Conservation (phyloP, 2,329 filamentous ascomycete species). For the Cryphonectria parasitica region DNA sequence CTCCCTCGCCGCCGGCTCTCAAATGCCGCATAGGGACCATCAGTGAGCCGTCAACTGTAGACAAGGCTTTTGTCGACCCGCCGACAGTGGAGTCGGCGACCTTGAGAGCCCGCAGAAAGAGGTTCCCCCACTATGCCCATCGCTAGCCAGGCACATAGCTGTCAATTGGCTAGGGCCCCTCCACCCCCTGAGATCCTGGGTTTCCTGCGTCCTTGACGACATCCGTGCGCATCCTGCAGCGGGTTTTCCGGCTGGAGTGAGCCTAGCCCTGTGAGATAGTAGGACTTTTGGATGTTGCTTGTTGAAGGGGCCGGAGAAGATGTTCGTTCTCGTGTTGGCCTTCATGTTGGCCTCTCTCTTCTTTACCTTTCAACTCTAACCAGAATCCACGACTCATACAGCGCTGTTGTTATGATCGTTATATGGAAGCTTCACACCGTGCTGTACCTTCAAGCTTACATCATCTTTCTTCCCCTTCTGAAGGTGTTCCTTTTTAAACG, state of each 20-base stretch:
- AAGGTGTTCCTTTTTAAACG: not conserved
- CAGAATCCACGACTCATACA: not conserved
- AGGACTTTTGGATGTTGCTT: not conserved
- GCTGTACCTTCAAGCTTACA: not conserved
- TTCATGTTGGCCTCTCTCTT: not conserved
- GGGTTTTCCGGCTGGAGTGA: not conserved
- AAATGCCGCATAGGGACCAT: not conserved
- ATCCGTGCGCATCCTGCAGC: not conserved
- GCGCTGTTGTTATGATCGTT: not conserved
- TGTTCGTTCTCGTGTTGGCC: not conserved
- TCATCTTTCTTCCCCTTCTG: not conserved
- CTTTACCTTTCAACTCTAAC: not conserved
- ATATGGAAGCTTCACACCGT: not conserved
- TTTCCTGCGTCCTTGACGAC: not conserved
- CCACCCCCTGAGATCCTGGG: not conserved
- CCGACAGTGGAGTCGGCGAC: not conserved
- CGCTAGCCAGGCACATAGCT: not conserved
- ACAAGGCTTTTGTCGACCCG: not conserved
- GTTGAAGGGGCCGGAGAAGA: not conserved
- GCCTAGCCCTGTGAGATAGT: not conserved
- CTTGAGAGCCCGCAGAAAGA: not conserved
- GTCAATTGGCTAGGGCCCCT: not conserved
- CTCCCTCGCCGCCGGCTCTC: not conserved
- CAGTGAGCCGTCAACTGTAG: not conserved
- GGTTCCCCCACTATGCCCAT: not conserved